A percentile compares a stretch with the other conserved stretches of the same genome.
Evolutionary conservation across 768 basidiomycete genomes (phyloP).

Genomic region (Calocybe gangraenosa): DNA sequence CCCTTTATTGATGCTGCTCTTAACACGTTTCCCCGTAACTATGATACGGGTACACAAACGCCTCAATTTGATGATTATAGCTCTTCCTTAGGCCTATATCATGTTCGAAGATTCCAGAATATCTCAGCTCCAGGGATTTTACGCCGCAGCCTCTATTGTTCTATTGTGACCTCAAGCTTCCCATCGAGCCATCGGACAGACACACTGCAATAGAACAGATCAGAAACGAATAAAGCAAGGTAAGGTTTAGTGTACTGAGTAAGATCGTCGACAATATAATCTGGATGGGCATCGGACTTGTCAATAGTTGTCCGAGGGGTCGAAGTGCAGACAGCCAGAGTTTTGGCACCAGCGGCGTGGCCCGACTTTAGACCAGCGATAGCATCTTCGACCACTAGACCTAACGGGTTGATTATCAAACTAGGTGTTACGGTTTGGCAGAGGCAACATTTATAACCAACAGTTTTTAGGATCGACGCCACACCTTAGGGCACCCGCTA

Average conservation of each 20-base stretch:
- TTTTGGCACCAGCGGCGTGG: conserved; percentile 67
- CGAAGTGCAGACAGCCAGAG: conserved; percentile 83
- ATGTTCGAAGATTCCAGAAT: no score
- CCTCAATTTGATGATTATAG: no score
- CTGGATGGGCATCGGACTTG: conserved; percentile 48
- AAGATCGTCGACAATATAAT: conserved; percentile 69
- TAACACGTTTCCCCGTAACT: no score
- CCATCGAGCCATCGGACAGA: conserved; percentile 40
- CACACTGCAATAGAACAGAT: conserved; percentile 29
- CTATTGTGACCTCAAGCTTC: conserved; percentile 43
- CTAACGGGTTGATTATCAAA: conserved; percentile 32
- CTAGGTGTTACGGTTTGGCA: no score
- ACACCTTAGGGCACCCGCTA: conserved; percentile 65
- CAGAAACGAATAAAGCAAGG: neutral
- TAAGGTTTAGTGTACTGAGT: conserved; percentile 42
- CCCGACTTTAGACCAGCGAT: conserved; percentile 78
- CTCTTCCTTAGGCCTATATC: no score
- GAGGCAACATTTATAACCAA: conserved; percentile 21
- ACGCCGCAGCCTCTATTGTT: conserved; percentile 19
- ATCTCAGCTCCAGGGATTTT: no score
- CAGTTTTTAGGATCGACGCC: conserved; percentile 56
- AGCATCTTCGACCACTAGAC: conserved; percentile 88
- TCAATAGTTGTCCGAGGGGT: conserved; percentile 54
- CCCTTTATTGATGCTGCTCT: no score
- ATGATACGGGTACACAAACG: no score